Evolutionary conservation across 192 early-diverging fungal species (phyloP).

Genomic region (Coemansia sp.): DNA sequence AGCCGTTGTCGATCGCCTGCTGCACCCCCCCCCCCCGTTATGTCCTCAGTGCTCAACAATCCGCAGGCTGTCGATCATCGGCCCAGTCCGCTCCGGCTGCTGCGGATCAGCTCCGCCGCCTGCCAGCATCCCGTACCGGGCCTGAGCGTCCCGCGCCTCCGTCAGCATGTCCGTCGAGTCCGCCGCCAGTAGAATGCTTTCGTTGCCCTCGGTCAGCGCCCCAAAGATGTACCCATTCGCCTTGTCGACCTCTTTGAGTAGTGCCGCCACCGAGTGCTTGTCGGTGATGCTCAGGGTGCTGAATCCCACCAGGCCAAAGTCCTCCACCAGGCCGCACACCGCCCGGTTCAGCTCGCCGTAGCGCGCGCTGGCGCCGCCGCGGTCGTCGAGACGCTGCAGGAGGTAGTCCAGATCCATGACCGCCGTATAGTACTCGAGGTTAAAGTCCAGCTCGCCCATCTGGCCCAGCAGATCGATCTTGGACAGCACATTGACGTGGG

Average conservation of each 20-base stretch:
- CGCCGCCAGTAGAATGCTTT: constrained; percentile 59
- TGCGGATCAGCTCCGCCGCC: constrained; percentile 1
- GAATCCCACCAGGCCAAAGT: constrained; percentile 88
- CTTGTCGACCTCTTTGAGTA: constrained; percentile 79
- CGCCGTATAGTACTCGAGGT: constrained; percentile 91
- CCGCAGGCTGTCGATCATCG: constrained; percentile 4
- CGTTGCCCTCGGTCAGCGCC: constrained; percentile 67
- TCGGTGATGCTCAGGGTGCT: constrained; percentile 79
- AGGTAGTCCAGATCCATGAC: constrained; percentile 86
- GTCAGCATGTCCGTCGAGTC: constrained; percentile 30
- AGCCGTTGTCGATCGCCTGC: neutral
- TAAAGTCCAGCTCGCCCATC: constrained; percentile 70
- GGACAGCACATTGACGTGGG: constrained; percentile 94
- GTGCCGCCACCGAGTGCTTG: constrained; percentile 70
- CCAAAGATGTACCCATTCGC: constrained; percentile 91
- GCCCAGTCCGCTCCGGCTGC: too few species aligned
- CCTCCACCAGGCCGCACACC: constrained; percentile 85
- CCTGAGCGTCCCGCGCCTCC: constrained; percentile 38
- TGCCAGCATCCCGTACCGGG: constrained; percentile 16
- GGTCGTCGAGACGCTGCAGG: constrained; percentile 68
- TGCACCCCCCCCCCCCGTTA: neutral
- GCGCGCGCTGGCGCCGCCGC: constrained; percentile 34
- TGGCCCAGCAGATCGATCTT: constrained; percentile 88
- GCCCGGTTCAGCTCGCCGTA: constrained; percentile 74
- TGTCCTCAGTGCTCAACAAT: constrained; percentile 3